phyloP scores from a whole-genome alignment of 2,329 filamentous ascomycete species.

The Trichophaea hybrida region DNA sequence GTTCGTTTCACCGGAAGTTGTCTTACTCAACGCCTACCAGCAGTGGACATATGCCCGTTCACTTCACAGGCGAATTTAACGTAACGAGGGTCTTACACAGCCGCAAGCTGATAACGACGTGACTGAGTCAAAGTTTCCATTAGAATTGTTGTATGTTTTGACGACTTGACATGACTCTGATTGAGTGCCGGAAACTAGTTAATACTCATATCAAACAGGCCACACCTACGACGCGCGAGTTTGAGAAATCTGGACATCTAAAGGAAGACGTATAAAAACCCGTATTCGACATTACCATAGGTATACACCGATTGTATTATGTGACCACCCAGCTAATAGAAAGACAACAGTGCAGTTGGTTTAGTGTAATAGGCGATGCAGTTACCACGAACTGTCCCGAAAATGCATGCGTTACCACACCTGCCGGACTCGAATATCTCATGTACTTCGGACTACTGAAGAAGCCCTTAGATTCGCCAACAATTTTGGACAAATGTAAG shows the following conservation, averaged over 20 bases:
- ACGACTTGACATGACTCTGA: too few species aligned
- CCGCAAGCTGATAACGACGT: too few species aligned
- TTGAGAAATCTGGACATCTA: too few species aligned
- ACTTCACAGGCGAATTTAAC: background rate
- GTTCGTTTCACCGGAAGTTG: background rate
- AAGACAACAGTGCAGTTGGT: conserved; percentile 1
- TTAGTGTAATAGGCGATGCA: conserved; percentile 1
- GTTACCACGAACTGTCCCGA: background rate
- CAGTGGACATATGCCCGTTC: background rate
- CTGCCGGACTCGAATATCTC: conserved; percentile 1
- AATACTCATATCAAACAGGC: too few species aligned
- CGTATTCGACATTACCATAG: background rate
- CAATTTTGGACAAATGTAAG: conserved; percentile 27
- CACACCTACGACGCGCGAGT: too few species aligned
- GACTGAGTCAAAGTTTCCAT: too few species aligned
- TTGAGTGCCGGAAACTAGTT: too few species aligned
- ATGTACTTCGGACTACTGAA: background rate
- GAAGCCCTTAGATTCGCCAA: background rate
- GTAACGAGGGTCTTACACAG: background rate
- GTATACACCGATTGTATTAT: background rate
- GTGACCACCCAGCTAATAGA: background rate
- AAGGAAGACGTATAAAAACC: background rate
- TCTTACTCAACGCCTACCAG: background rate
- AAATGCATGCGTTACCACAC: background rate
- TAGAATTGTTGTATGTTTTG: too few species aligned